Base-by-base conservation (phyloP, 768 basidiomycete species). In the Termitomyces titanicus region DNA sequence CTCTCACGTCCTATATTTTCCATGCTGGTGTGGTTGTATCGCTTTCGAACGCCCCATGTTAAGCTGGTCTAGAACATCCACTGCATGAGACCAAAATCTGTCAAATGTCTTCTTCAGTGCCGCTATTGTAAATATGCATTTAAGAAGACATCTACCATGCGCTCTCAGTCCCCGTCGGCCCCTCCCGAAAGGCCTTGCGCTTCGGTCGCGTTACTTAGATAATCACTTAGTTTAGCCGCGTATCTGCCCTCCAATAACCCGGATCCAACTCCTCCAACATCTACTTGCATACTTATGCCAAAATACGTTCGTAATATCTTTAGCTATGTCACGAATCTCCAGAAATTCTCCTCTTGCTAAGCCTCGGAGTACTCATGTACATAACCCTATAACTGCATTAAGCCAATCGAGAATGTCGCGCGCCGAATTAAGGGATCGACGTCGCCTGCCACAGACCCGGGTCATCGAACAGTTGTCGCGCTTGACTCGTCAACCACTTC, bases 111-210 rank as follows among this genome's bases (percentile, higher is more conserved):
- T 48, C 39, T 57, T 17, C 33, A 38, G 35, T 1, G n/a, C 44
- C 44, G 50, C 46, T 38, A 45, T 56, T 13, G 50, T 8, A 47
- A 44, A 8, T 47, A n/a, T 31, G 29, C 37, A 46, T 17, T 13
- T 7, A 29, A 47, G 45, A 54, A 39, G 53, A 12, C 56, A 53
- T 34, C 38, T 44, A 43, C 50, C 53, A 42, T 37, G 22, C 38
- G 45, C 46, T 20, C 6, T 10, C 50, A 22, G 31, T 39, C 22
- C 10, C 33, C 29, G 31, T 58, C 57, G 53, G 53, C 25, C 37
- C 43, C 49, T 54, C 12, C 57, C 53, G 57, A 54, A 44, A 34
- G 56, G 40, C 38, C 25, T 42, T 11, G 37, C 55, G n/a, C 6
- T 12, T 46, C 33, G 18, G 42, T 17, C 48, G 18, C 11, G 39